Evolutionary conservation across 2,329 filamentous ascomycete species (phyloP).

Genomic region (Biscogniauxia marginata): DNA sequence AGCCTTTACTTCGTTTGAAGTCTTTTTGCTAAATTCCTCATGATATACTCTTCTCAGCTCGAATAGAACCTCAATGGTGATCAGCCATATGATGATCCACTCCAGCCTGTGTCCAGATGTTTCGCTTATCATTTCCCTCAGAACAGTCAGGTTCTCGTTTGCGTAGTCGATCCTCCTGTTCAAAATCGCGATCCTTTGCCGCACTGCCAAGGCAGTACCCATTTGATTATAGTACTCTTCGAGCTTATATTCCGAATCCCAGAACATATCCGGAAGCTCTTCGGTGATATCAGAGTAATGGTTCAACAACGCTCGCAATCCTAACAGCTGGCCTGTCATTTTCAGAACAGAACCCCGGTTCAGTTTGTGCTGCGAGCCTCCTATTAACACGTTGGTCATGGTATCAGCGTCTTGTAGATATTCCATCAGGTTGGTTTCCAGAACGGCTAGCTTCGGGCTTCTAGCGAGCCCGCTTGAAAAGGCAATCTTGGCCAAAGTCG

Average conservation of each 20-base stretch:
- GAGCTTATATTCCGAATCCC: constrained; percentile 91
- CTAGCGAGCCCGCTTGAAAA: constrained; percentile 93
- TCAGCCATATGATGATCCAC: constrained; percentile 94
- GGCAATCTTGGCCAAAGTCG: constrained; percentile 86
- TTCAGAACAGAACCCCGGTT: constrained; percentile 80
- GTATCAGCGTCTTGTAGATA: constrained; percentile 86
- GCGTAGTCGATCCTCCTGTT: constrained; percentile 99
- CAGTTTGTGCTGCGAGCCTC: constrained; percentile 59
- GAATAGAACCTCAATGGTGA: constrained; percentile 88
- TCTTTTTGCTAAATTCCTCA: constrained; percentile 23
- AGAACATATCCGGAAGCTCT: constrained; percentile 92
- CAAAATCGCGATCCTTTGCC: constrained; percentile 82
- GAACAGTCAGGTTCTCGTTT: constrained; percentile 86
- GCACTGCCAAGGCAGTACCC: constrained; percentile 84
- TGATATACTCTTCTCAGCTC: constrained; percentile 55
- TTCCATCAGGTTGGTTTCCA: constrained; percentile 76
- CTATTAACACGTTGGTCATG: constrained; percentile 70
- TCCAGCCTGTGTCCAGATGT: constrained; percentile 85
- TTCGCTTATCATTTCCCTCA: constrained; percentile 86
- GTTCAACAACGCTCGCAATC: constrained; percentile 87
- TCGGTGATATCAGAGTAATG: constrained; percentile 97
- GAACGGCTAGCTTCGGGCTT: constrained; percentile 88
- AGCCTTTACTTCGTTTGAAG: neutral
- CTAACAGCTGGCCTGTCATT: constrained; percentile 90
- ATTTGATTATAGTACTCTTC: constrained; percentile 96